These are phyloP conservation scores for Calonectria pseudoturangicola DNA, from an alignment of 2,329 filamentous ascomycete genomes.

Conservation along the genomic window DNA sequence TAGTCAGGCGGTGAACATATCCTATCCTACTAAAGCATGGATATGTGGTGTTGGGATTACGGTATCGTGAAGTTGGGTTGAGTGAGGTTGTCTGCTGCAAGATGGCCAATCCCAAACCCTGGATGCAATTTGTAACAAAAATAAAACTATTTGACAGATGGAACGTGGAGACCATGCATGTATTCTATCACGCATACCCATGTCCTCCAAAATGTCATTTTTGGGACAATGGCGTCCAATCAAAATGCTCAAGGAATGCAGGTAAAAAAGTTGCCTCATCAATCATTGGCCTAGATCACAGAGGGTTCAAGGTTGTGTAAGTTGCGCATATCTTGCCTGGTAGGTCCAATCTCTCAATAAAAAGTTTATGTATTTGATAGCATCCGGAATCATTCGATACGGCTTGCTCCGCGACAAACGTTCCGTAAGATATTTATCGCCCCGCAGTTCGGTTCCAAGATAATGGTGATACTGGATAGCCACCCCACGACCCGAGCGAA, in stretches of 20 bases:
- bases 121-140: neutral
- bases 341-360: neutral
- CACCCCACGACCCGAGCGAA: neutral
- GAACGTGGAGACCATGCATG: neutral
- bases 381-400: neutral
- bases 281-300: neutral
- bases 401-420: neutral
- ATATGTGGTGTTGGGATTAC: no score
- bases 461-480: neutral
- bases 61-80: no score
- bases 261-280: neutral
- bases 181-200: neutral
- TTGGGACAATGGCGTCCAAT: neutral
- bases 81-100: no score
- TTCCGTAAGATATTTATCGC: neutral
- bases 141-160: neutral
- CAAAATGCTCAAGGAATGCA: conserved; percentile 9
- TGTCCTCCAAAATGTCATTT: neutral
- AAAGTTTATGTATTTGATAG: neutral
- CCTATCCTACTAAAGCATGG: no score
- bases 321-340: neutral
- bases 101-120: no score
- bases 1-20: no score
- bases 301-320: neutral
- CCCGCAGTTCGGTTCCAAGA: conserved; percentile 3